Conservation (phyloP, 2,329 filamentous ascomycete species). For the Lecanosticta acicola region DNA sequence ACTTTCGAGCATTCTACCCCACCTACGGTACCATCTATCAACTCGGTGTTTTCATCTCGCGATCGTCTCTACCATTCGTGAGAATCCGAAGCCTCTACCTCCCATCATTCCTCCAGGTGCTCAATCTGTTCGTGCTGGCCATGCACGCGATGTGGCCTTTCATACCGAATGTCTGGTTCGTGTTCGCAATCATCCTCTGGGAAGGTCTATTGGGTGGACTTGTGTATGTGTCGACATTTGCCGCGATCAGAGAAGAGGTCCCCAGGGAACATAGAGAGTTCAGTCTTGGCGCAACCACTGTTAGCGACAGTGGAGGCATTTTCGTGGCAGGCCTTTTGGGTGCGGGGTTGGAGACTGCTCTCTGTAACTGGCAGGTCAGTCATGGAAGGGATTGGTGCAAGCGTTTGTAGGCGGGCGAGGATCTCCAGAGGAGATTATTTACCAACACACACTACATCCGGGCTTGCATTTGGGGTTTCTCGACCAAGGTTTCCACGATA, state of each 20-base stretch:
- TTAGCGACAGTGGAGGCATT: slow-evolving; percentile 87
- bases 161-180: slow-evolving; percentile 76
- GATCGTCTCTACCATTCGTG: slow-evolving; percentile 82
- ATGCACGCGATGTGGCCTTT: slow-evolving; percentile 69
- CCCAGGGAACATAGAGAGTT: slow-evolving; percentile 78
- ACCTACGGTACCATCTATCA: slow-evolving; percentile 95
- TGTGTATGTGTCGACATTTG: slow-evolving; percentile 95
- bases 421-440: too few species aligned
- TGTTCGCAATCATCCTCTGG: slow-evolving; percentile 86
- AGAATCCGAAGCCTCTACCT: slow-evolving; percentile 75
- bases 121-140: slow-evolving; percentile 68
- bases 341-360: slow-evolving; percentile 71
- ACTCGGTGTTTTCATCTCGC: slow-evolving; percentile 87
- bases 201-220: slow-evolving; percentile 84
- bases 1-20: slow-evolving; percentile 85
- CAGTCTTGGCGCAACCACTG: slow-evolving; percentile 79
- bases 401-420: too few species aligned
- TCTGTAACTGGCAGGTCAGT: slow-evolving; percentile 80
- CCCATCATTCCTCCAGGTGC: slow-evolving; percentile 74
- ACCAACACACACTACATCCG: too few species aligned
- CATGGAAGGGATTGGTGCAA: slow-evolving; percentile 62
- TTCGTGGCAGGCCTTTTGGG: slow-evolving; percentile 80
- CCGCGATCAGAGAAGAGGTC: slow-evolving; percentile 82
- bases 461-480: too few species aligned
- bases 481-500: too few species aligned